A percentile compares a stretch with the other conserved stretches of the same genome.
phyloP scores from a whole-genome alignment of 2,329 filamentous ascomycete species.

The Diaporthe eres region DNA sequence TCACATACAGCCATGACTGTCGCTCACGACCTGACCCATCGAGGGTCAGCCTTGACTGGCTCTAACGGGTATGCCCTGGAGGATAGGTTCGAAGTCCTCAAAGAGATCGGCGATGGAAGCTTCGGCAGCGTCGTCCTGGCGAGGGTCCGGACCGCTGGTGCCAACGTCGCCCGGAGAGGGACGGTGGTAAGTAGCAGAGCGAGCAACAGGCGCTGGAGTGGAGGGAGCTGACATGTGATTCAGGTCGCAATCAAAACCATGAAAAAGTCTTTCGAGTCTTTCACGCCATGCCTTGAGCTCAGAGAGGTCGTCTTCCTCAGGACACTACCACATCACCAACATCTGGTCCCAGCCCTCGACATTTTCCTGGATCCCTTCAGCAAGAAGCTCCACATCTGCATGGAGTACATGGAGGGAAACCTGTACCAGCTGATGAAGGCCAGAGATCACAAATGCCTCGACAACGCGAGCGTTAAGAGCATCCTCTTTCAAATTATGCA shows the following conservation, averaged over 20 bases:
- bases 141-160: conserved; percentile 90
- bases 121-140: conserved; percentile 96
- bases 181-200: conserved; percentile 82
- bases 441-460: conserved; percentile 92
- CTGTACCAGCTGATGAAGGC: conserved; percentile 99
- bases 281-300: conserved; percentile 89
- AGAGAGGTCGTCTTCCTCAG: conserved; percentile 97
- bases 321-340: conserved; percentile 87
- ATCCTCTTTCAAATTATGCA: conserved; percentile 98
- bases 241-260: conserved; percentile 99
- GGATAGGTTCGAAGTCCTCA: conserved; percentile 96
- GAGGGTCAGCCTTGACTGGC: conserved; percentile 72
- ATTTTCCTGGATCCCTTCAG: conserved; percentile 97
- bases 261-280: conserved; percentile 99
- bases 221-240: conserved; percentile 23
- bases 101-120: conserved; percentile 98
- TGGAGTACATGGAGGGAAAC: conserved; percentile 99
- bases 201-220: not conserved
- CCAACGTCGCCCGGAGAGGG: conserved; percentile 88
- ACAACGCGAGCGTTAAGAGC: conserved; percentile 94
- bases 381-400: conserved; percentile 96
- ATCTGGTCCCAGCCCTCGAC: conserved; percentile 96
- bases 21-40: conserved; percentile 79
- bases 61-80: conserved; percentile 75
- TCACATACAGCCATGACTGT: conserved; percentile 76